These are phyloP conservation scores for Boletellus dicymbophilus DNA, from an alignment of 1,284 basidiomycete species.

Conservation along the genomic window DNA sequence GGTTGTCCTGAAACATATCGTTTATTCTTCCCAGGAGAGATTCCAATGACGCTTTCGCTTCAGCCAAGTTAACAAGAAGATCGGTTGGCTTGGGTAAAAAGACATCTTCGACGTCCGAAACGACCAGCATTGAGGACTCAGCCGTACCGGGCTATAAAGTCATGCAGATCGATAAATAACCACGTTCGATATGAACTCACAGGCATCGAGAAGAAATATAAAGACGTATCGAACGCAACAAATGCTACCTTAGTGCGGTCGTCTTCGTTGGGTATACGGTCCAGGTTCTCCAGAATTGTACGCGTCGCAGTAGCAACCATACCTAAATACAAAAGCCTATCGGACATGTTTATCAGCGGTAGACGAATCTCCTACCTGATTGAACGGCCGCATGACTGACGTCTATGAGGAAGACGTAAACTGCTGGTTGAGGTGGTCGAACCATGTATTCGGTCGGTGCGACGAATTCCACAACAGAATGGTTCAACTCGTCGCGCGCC, in stretches of 20 bases:
- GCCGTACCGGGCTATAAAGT: conserved; percentile 67
- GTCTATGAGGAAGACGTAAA: conserved; percentile 97
- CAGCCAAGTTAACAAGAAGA: conserved; percentile 91
- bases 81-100: conserved; percentile 98
- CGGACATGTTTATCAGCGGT: background rate
- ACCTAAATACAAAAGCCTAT: conserved; percentile 46
- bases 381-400: conserved; percentile 92
- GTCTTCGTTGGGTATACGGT: conserved; percentile 95
- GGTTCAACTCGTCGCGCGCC: conserved; percentile 92
- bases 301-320: conserved; percentile 99
- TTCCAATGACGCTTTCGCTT: conserved; percentile 84
- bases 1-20: conserved; percentile 97
- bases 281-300: conserved; percentile 93
- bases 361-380: conserved; percentile 52
- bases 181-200: conserved; percentile 40
- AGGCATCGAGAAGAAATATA: conserved; percentile 96
- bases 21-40: conserved; percentile 80
- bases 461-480: conserved; percentile 93
- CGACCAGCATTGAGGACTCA: conserved; percentile 95
- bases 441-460: conserved; percentile 99
- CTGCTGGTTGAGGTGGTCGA: conserved; percentile 95
- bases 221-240: conserved; percentile 89
- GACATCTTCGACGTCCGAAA: conserved; percentile 96
- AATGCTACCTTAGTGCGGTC: conserved; percentile 91
- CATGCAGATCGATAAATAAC: background rate